These are phyloP conservation scores for Solanum etuberosum DNA, from an alignment of 257 asterid species.

Conservation along the genomic window DNA sequence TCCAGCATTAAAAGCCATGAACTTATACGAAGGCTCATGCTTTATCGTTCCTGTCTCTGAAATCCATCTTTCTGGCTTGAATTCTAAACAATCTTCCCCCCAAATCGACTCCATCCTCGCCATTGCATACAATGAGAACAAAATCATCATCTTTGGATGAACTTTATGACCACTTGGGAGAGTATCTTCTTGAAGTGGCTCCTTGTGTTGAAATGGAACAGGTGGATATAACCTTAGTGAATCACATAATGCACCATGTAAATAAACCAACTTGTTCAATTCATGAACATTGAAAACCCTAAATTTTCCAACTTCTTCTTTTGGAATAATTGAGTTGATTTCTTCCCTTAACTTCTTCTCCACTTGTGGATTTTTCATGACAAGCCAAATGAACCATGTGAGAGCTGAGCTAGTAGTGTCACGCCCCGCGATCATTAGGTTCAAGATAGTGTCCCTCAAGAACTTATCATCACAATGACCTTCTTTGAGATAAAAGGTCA, in stretches of 20 bases:
- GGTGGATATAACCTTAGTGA: slow-evolving; percentile 39
- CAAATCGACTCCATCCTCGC: slow-evolving; percentile 32
- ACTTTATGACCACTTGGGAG: slow-evolving; percentile 36
- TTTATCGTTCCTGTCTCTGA: slow-evolving; percentile 21
- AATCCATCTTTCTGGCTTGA: slow-evolving; percentile 50
- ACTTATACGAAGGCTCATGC: slow-evolving; percentile 44
- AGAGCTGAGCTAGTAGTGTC: slow-evolving; percentile 62
- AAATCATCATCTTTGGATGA: slow-evolving; percentile 15
- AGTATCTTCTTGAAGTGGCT: slow-evolving; percentile 18
- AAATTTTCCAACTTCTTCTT: slow-evolving; percentile 3
- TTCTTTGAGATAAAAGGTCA: slow-evolving; percentile 39
- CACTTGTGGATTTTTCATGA: slow-evolving; percentile 30
- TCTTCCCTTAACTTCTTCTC: slow-evolving; percentile 40
- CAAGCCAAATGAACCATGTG: slow-evolving; percentile 63
- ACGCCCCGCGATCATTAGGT: slow-evolving; percentile 53
- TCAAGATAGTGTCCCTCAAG: slow-evolving; percentile 43
- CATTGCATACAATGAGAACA: slow-evolving; percentile 36
- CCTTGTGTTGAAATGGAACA: slow-evolving; percentile 37
- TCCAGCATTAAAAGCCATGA: slow-evolving; percentile 42
- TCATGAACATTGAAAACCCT: slow-evolving; percentile 29
- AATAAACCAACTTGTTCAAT: slow-evolving; percentile 15
- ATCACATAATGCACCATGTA: slow-evolving; percentile 39
- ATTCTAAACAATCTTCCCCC: slow-evolving; percentile 34
- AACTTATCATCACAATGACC: slow-evolving; percentile 21
- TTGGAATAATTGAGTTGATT: slow-evolving; percentile 7